phyloP scores from a whole-genome alignment of 2,329 filamentous ascomycete species.

The Penicillium fuscoglaucum region DNA sequence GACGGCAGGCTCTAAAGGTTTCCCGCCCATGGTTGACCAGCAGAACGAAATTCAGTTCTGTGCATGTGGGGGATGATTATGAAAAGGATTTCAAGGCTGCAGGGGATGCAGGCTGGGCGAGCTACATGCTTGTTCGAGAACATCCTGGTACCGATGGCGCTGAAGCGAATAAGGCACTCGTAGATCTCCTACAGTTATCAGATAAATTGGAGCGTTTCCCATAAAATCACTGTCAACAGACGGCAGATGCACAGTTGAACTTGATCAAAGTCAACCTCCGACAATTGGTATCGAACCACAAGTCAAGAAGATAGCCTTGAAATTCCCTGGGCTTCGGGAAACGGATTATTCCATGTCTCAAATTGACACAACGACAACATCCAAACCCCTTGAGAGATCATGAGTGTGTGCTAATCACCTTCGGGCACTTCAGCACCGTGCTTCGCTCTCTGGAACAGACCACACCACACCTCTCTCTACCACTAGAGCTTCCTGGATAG shows the following conservation, averaged over 20 bases:
- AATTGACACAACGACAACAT: neutral
- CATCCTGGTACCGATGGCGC: neutral
- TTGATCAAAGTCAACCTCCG: neutral
- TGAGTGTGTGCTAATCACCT: neutral
- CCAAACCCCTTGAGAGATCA: neutral
- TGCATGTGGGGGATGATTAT: constrained; percentile 50
- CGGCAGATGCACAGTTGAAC: neutral
- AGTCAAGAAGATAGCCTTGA: neutral
- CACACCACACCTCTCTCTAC: neutral
- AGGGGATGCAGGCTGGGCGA: constrained; percentile 40
- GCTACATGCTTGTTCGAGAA: constrained; percentile 34
- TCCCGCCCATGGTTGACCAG: constrained; percentile 1
- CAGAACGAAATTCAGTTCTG: constrained; percentile 27
- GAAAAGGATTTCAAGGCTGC: constrained; percentile 45
- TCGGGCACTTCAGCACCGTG: neutral
- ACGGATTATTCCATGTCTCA: no score
- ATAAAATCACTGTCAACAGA: neutral
- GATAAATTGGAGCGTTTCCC: neutral
- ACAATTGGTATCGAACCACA: neutral
- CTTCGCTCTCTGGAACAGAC: neutral
- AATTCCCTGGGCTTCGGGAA: neutral
- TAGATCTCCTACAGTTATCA: neutral
- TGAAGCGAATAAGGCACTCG: neutral
- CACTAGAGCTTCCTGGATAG: neutral
- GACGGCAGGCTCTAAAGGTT: constrained; percentile 30